Conservation (phyloP, 257 asterid genomes). For the Perilla frutescens region DNA sequence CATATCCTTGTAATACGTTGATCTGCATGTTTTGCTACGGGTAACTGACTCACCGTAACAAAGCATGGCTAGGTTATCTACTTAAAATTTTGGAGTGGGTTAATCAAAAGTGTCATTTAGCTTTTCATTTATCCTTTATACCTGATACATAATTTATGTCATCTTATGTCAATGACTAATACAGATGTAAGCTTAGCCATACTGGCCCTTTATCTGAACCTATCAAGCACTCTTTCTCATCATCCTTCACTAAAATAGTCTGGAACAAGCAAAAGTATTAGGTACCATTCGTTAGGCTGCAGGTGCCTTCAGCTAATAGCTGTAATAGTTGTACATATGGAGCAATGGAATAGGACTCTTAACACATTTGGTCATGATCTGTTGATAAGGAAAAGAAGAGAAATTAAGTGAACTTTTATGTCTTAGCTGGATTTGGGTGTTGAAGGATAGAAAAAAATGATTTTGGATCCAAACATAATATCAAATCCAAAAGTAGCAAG, state of each 20-base stretch:
- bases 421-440: constrained; percentile 25
- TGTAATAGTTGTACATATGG: background rate
- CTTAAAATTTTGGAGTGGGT: background rate
- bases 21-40: background rate
- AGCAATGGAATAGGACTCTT: constrained; percentile 1
- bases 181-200: constrained; percentile 16
- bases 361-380: constrained; percentile 6
- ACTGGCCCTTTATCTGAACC: background rate
- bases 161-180: background rate
- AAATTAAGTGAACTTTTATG: background rate
- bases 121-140: background rate
- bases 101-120: constrained; percentile 8
- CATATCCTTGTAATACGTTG: constrained; percentile 16
- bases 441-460: background rate
- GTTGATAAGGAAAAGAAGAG: constrained; percentile 11
- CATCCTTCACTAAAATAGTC: constrained; percentile 1
- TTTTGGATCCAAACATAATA: too few species aligned
- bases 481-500: background rate
- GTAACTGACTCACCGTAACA: background rate
- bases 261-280: background rate
- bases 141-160: background rate
- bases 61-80: background rate
- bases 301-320: constrained; percentile 24
- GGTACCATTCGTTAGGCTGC: background rate
- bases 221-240: constrained; percentile 1